These are phyloP conservation scores for Diaporthe citri DNA, from an alignment of 2,329 filamentous ascomycete species.

Conservation along the genomic window DNA sequence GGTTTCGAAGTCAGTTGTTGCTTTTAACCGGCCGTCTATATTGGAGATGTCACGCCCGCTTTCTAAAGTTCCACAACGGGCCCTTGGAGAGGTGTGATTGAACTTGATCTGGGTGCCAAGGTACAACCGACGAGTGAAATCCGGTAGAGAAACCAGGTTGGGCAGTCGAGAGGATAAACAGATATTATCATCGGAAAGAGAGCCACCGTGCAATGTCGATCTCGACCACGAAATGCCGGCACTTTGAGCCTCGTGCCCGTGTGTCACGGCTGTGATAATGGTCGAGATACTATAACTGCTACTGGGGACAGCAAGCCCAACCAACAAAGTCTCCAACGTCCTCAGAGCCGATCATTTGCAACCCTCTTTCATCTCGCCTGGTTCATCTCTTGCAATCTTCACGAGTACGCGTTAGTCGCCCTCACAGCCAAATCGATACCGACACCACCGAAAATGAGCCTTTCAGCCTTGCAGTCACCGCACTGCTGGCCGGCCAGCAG, in stretches of 20 bases:
- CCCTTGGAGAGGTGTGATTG: conserved; percentile 2
- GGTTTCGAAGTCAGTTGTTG: background rate
- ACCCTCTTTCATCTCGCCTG: background rate
- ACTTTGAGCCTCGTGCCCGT: conserved; percentile 12
- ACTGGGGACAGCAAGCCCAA: background rate
- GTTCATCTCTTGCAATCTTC: background rate
- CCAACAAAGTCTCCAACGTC: background rate
- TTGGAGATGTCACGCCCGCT: conserved; percentile 22
- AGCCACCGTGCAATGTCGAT: conserved; percentile 25
- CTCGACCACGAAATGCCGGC: conserved; percentile 20
- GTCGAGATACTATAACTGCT: conserved; percentile 23
- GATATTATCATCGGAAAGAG: conserved; percentile 16
- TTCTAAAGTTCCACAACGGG: conserved; percentile 17
- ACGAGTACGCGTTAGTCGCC: background rate
- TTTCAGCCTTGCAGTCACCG: conserved; percentile 45
- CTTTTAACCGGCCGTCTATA: conserved; percentile 29
- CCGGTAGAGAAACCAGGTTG: background rate
- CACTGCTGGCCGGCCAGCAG: conserved; percentile 45
- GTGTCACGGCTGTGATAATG: conserved; percentile 2
- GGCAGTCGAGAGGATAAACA: background rate
- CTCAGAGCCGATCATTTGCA: conserved; percentile 17
- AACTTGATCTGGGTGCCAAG: conserved; percentile 20
- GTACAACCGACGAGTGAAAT: background rate
- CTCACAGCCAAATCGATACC: background rate
- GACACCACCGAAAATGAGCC: conserved; percentile 45